Base-by-base conservation (phyloP, 768 basidiomycete genomes). In the Neoboletus magnificus region DNA sequence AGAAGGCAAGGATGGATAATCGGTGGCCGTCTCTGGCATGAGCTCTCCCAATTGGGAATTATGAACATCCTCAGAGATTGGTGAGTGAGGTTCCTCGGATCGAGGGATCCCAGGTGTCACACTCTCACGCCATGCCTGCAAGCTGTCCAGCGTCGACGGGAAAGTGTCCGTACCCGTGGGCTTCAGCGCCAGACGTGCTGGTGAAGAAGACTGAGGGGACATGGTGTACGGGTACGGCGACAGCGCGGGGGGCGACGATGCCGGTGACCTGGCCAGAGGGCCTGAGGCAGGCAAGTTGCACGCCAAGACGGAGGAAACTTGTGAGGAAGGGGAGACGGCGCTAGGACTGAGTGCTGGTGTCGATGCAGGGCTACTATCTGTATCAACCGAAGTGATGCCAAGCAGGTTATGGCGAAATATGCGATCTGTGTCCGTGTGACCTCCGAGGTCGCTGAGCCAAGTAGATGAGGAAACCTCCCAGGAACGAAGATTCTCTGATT, bases 381-480 rank as follows among this genome's bases (percentile, higher is more conserved):
- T 56, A 50, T 60, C 61, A 8, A 39, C 18, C 35, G 29, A 61
- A 42, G 46, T 37, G 16, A 59, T 54, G 16, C 53, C 62, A 30
- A 56, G 61, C 6, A 62, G 52, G 55, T 65, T 66, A 5, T 57
- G 51, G 32, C 62, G 67, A 54, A 71, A 73, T 47, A 71, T 59
- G 48, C 62, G 66, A 52, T 73, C 70, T 7, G 67, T 70, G 43
- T 71, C 69, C 22, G 63, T 69, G 48, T 67, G 50, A 50, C 67
- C 67, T 27, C 69, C 71, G 49, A 70, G 67, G 50, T 70, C 71
- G 47, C 55, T 66, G 52, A 70, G 69, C 70, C 71, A 68, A 46
- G 61, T 71, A 27, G 71, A 62, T 13, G 63, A 55, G 48, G 61
- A 51, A 29, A 58, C 45, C 44, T 57, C 57, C 60, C 67, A 66